Evolutionary conservation across 176 grass and related monocot genomes (phyloP).

Genomic region (Poa annua): DNA sequence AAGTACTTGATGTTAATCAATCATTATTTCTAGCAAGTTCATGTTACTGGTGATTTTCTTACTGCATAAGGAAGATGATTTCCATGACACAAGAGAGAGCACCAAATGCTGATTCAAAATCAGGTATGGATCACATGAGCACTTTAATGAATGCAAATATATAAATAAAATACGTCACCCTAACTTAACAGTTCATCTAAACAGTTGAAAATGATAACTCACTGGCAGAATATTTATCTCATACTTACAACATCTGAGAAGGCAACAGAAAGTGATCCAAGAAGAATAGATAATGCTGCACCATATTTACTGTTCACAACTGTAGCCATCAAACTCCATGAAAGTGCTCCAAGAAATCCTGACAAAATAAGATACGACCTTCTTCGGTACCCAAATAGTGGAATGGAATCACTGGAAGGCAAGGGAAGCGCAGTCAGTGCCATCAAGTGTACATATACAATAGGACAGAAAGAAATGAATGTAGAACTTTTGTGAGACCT

Average conservation of each 20-base stretch:
- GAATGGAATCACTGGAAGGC: conserved; percentile 91
- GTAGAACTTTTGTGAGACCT: conserved; percentile 57
- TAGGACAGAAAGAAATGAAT: conserved; percentile 14
- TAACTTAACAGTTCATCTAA: neutral
- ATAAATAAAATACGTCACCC: neutral
- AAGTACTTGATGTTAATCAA: conserved; percentile 6
- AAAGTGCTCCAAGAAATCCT: conserved; percentile 95
- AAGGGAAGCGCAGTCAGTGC: conserved; percentile 29
- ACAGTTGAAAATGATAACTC: conserved; percentile 13
- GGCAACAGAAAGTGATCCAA: conserved; percentile 98
- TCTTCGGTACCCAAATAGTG: conserved; percentile 94
- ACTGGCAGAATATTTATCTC: conserved; percentile 23
- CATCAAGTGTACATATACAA: conserved; percentile 28
- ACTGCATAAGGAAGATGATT: neutral
- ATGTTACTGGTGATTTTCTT: conserved; percentile 4
- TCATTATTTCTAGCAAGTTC: conserved; percentile 8
- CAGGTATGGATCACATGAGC: neutral
- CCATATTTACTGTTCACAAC: conserved; percentile 91
- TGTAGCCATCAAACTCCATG: conserved; percentile 91
- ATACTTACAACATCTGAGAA: conserved; percentile 97
- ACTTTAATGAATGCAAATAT: conserved; percentile 9
- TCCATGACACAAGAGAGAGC: conserved; percentile 1
- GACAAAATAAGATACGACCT: conserved; percentile 97
- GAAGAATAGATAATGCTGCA: conserved; percentile 81
- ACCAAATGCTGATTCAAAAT: conserved; percentile 16